Evolutionary conservation across 106 monocot genomes (phyloP), one percentile per base, ranked within the genome.

Genomic region (Chionographis japonica): DNA sequence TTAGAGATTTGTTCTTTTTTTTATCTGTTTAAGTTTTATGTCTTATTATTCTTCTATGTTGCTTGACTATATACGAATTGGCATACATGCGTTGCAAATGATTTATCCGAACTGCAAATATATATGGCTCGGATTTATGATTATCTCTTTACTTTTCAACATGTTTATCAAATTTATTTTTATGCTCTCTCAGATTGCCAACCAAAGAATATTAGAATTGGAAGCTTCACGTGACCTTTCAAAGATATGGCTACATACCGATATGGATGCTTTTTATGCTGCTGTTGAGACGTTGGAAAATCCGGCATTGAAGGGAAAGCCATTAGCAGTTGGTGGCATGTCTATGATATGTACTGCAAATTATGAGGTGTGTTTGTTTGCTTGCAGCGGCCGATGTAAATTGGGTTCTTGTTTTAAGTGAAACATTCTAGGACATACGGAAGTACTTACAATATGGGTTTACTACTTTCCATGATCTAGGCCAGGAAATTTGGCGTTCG

Each of bases 221-320:
- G 90, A 98, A 84, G 80, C 77, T 83, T 78, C 79, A 61, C 89
- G 98, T 43, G 90, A 98, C 62, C 89, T 98, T 69, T 82, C 92
- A 58, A 90, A 93, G 63, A 72, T 83, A 69, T 98, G 98, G 98
- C 74, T 98, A 51, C 98, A 98, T 68, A 51, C 63, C 75, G 98
- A 93, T 65, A 93, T 98, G 98, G 98, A 98, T 90, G 98, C 98
- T 12, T 98, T 98, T 61, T 98, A 90, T 87, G 98, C 98, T 68
- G 79, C 98, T 77, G 93, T 93, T 65, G 98, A 93, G 66, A 90
- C 85, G 70, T 72, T 98, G 66, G 83, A 87, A 50, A 78, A 98
- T 73, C 90, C 93, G 65, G 78, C 76, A 46, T 71, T 93, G 75
- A 70, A 80, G 57, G 98, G 87, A 68, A 93, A 88, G 39, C 90